Base-by-base conservation (phyloP, 2,329 filamentous ascomycete genomes). In the Helotiales sp. region DNA sequence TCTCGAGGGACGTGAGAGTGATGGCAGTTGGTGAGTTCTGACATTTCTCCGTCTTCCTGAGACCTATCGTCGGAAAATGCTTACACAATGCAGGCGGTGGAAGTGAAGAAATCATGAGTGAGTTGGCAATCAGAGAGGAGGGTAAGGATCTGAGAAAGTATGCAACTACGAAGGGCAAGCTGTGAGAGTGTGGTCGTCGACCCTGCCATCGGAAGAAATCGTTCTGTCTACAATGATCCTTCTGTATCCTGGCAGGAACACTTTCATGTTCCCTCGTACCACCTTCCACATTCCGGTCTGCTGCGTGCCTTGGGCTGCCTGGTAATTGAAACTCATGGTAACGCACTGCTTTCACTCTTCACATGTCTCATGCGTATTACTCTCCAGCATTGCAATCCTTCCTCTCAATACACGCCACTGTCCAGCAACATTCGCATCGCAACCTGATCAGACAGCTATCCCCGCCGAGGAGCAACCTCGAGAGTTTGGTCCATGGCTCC, bases 1-100 rank as follows among this genome's bases (percentile, higher is more conserved):
- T 82, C 52, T 79, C 76, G 55, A 73, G 80, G 29, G 80, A 82
- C 70, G 72, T 79, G 33, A 72, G 80, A 44, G 79, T 82, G 59
- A 72, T 75, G 70, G 73, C 68, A 29, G 68, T 71, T 54, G 69
- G 69, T 70, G 48, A 63, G 69, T 64, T n/a, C 22, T 30, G 15
- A 15, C 10, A 15, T 27, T 27, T 38, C 34, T 48, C n/a, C 12
- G 33, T 31, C 36, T 25, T 5, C 2, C 7, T n/a, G 12, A 13
- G 22, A 10, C 42, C 33, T 38, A 10, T 29, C 40, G 22, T 10
- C 5, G 25, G 27, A n/a, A n/a, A 17, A 17, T 57, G 8, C 54
- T 65, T 22, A 63, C 25, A 40, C 38, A 13, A 49, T 8, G 1
- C 15, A 70, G 69, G 69, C 48, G 70, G 69, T 53, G 70, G 69